A percentile compares a stretch with the other conserved stretches of the same genome.
phyloP scores from a whole-genome alignment of 257 asterid genomes.

The Catharanthus roseus region DNA sequence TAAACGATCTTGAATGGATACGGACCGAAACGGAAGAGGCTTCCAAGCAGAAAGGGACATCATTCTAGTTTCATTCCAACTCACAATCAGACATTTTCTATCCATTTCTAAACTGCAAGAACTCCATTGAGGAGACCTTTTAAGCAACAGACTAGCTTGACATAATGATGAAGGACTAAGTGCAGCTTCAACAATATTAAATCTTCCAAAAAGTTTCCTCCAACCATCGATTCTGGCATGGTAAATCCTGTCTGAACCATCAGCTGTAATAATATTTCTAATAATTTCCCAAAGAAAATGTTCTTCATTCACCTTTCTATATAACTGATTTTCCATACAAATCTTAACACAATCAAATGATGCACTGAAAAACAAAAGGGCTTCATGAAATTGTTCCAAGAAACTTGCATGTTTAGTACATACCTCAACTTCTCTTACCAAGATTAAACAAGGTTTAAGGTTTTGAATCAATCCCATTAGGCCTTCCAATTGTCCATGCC shows the following conservation, averaged over 20 bases:
- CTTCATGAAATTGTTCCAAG: slow-evolving; percentile 41
- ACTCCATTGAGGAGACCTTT: neutral
- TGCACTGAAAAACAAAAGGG: slow-evolving; percentile 34
- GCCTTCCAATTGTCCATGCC: slow-evolving; percentile 19
- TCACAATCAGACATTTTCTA: slow-evolving; percentile 29
- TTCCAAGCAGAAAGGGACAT: slow-evolving; percentile 7
- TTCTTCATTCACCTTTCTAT: slow-evolving; percentile 28
- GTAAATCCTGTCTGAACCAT: slow-evolving; percentile 35
- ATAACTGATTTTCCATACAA: slow-evolving; percentile 24
- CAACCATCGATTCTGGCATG: slow-evolving; percentile 19
- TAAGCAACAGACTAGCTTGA: neutral
- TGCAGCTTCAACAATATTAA: neutral
- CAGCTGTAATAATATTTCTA: slow-evolving; percentile 32
- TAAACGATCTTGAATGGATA: too few species aligned
- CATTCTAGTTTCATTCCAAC: neutral
- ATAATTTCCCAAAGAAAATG: neutral
- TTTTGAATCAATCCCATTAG: slow-evolving; percentile 31
- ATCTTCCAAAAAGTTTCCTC: neutral
- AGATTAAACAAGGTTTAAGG: slow-evolving; percentile 32
- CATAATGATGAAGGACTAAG: neutral
- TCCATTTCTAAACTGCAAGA: slow-evolving; percentile 27
- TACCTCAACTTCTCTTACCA: slow-evolving; percentile 41
- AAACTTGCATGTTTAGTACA: slow-evolving; percentile 34
- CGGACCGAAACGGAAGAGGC: too few species aligned
- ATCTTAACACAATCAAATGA: slow-evolving; percentile 32